Evolutionary conservation across 306 rosid genomes (phyloP).

Genomic region (Sophora flavescens): DNA sequence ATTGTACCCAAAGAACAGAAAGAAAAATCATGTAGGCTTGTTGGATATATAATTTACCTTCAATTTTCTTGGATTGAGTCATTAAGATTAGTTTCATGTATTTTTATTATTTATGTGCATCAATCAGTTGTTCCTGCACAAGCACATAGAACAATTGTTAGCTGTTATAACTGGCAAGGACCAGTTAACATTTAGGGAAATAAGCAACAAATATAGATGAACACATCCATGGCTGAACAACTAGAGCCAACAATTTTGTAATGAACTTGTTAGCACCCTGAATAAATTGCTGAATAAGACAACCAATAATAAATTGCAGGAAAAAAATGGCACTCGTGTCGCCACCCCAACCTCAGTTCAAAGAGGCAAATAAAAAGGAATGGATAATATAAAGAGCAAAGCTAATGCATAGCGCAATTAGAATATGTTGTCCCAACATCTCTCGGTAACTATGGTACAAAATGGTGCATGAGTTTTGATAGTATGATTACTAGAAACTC

Average conservation of each 20-base stretch:
- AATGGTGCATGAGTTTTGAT: neutral
- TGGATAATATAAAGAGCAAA: neutral
- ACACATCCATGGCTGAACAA: neutral
- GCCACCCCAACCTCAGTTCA: neutral
- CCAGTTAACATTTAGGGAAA: neutral
- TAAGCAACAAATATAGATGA: neutral
- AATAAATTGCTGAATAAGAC: neutral
- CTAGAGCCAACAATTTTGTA: neutral
- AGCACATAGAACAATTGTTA: slow-evolving; percentile 20
- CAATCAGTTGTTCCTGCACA: slow-evolving; percentile 53
- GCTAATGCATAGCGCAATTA: neutral
- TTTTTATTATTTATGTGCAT: slow-evolving; percentile 1
- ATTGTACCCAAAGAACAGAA: slow-evolving; percentile 42
- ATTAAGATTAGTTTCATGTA: slow-evolving; percentile 8
- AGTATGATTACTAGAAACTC: slow-evolving; percentile 30
- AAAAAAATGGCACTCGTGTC: neutral
- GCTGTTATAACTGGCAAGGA: neutral
- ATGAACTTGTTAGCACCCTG: neutral
- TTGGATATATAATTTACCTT: slow-evolving; percentile 24
- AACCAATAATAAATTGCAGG: too few relatives aligned
- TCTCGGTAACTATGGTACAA: neutral
- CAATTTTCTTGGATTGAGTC: slow-evolving; percentile 20
- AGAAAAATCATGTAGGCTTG: slow-evolving; percentile 31
- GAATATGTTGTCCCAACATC: too few relatives aligned
- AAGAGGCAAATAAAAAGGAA: neutral